Conservation (phyloP, 2,329 filamentous ascomycete genomes). For the Didymella arachidicola region DNA sequence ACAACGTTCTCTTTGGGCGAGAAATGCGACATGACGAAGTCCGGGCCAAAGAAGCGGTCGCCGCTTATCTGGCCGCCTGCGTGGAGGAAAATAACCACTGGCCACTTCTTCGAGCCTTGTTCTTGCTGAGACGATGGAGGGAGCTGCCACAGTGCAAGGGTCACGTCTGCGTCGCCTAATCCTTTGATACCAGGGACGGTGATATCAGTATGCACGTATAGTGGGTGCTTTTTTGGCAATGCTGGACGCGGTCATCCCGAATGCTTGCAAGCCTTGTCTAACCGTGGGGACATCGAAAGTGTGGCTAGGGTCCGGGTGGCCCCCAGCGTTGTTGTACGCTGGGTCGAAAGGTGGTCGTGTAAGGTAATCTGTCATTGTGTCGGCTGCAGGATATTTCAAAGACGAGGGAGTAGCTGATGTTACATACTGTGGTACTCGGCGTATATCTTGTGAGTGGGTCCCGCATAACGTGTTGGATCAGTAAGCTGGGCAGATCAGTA, state of each 20-base stretch:
- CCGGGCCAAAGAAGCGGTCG: slow-evolving; percentile 34
- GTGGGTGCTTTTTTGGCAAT: neutral
- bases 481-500: too few species aligned
- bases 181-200: neutral
- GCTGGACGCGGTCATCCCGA: neutral
- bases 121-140: neutral
- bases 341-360: slow-evolving; percentile 11
- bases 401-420: neutral
- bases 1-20: slow-evolving; percentile 29
- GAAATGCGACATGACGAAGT: slow-evolving; percentile 35
- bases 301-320: neutral
- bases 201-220: slow-evolving; percentile 6
- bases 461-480: too few species aligned
- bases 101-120: neutral
- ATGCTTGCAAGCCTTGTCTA: neutral
- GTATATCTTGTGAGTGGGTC: too few species aligned
- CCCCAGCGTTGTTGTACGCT: neutral
- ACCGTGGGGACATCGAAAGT: neutral
- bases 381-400: neutral
- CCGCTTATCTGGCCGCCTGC: slow-evolving; percentile 54
- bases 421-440: neutral
- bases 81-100: slow-evolving; percentile 44
- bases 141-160: slow-evolving; percentile 4
- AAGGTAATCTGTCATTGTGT: neutral
- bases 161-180: neutral